Evolutionary conservation across 2,329 filamentous ascomycete species (phyloP).

Genomic region (Neophaeococcomyces mojaviensis): DNA sequence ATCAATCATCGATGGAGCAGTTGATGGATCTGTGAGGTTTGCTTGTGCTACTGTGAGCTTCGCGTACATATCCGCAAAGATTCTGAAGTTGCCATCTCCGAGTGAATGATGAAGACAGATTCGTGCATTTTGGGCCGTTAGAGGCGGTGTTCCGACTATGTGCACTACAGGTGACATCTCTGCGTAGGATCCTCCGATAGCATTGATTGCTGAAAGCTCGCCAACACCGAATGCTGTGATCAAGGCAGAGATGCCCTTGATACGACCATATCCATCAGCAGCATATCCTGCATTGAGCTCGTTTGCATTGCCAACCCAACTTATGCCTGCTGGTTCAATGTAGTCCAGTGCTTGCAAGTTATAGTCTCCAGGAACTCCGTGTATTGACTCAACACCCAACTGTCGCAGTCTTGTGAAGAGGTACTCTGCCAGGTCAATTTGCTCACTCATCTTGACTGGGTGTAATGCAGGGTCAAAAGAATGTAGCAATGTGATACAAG

Average conservation of each 20-base stretch:
- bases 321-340: constrained; percentile 45
- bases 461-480: no score
- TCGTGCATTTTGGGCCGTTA: constrained; percentile 14
- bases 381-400: constrained; percentile 42
- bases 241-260: constrained; percentile 32
- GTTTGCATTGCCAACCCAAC: constrained; percentile 56
- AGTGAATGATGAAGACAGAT: constrained; percentile 28
- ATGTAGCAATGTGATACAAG: no score
- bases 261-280: constrained; percentile 70
- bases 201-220: constrained; percentile 35
- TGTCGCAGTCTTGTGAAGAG: constrained; percentile 43
- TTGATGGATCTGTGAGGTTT: constrained; percentile 39
- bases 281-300: constrained; percentile 63
- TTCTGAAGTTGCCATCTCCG: constrained; percentile 44
- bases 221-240: constrained; percentile 57
- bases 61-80: constrained; percentile 44
- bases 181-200: constrained; percentile 44
- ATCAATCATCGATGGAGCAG: constrained; percentile 46
- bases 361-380: constrained; percentile 46
- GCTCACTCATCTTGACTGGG: constrained; percentile 17
- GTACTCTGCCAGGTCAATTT: constrained; percentile 42
- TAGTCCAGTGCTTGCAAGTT: constrained; percentile 47
- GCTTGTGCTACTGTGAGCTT: constrained; percentile 45
- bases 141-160: constrained; percentile 44
- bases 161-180: constrained; percentile 53